Percentiles rank a stretch among this genome's conserved stretches.
Evolutionary conservation across 2,329 filamentous ascomycete species (phyloP).

Genomic region (Xylaria sp.): DNA sequence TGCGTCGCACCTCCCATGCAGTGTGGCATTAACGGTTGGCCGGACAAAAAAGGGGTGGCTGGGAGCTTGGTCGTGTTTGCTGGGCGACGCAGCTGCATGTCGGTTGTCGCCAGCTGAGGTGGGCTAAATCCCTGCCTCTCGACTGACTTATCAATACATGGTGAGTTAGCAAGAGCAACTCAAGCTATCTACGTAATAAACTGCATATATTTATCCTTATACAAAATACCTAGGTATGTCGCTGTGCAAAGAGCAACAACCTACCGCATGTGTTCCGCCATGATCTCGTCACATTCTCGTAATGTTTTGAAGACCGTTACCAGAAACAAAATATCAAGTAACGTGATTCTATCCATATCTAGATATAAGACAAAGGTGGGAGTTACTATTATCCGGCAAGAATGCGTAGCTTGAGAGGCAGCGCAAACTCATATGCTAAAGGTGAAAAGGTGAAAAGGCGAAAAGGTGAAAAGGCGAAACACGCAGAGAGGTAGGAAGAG

Average conservation of each 20-base stretch:
- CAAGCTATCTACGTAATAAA: too few species aligned
- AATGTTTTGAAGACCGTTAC: background rate
- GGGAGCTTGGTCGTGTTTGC: slow-evolving; percentile 4
- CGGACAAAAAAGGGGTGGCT: slow-evolving; percentile 35
- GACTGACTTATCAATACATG: too few species aligned
- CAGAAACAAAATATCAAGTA: background rate
- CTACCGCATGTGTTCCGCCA: background rate
- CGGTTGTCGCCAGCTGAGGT: background rate
- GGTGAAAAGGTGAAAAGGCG: background rate
- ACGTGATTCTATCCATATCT: background rate
- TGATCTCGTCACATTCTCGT: background rate
- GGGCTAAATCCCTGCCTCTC: background rate
- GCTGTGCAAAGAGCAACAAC: too few species aligned
- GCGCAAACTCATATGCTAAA: background rate
- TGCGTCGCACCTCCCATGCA: slow-evolving; percentile 11
- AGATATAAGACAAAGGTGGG: background rate
- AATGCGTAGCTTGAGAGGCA: background rate
- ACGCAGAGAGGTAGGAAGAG: background rate
- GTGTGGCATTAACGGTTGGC: slow-evolving; percentile 22
- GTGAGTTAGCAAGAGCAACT: too few species aligned
- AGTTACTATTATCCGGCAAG: background rate
- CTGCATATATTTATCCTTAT: too few species aligned
- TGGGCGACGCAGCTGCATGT: background rate
- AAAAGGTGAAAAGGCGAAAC: background rate
- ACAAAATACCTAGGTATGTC: too few species aligned